Conservation (phyloP, 1,284 basidiomycete species). For the Cutaneotrichosporon spelunceum region DNA sequence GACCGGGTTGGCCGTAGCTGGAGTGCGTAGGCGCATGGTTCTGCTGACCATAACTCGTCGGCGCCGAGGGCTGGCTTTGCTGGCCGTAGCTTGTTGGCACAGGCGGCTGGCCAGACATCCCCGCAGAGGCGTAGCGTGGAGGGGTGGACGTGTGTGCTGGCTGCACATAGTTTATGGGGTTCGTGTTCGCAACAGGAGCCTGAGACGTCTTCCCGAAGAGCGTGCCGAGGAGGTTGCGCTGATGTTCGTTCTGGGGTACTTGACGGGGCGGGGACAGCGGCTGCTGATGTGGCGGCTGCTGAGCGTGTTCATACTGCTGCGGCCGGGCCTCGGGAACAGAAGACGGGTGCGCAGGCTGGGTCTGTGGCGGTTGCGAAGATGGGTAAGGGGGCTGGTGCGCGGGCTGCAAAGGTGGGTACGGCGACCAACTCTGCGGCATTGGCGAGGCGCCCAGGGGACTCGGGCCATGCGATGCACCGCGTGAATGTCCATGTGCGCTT, state of each 20-base stretch:
- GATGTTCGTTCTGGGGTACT: slow-evolving; percentile 9
- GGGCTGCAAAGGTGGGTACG: neutral
- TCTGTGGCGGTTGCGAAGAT: neutral
- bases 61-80: neutral
- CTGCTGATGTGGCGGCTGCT: neutral
- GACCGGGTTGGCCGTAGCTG: neutral
- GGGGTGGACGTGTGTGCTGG: neutral
- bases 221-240: slow-evolving; percentile 19
- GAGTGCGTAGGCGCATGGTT: neutral
- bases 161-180: neutral
- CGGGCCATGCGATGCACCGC: neutral
- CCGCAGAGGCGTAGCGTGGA: neutral
- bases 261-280: neutral
- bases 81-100: neutral
- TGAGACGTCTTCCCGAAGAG: slow-evolving; percentile 5
- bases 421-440: slow-evolving; percentile 1
- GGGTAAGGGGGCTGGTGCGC: neutral
- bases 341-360: neutral
- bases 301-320: neutral
- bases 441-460: neutral
- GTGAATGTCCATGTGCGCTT: neutral
- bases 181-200: neutral
- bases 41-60: neutral
- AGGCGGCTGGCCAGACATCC: neutral
- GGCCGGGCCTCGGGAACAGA: neutral